These are phyloP conservation scores for Prunus mira DNA, from an alignment of 306 rosid species.

Conservation along the genomic window DNA sequence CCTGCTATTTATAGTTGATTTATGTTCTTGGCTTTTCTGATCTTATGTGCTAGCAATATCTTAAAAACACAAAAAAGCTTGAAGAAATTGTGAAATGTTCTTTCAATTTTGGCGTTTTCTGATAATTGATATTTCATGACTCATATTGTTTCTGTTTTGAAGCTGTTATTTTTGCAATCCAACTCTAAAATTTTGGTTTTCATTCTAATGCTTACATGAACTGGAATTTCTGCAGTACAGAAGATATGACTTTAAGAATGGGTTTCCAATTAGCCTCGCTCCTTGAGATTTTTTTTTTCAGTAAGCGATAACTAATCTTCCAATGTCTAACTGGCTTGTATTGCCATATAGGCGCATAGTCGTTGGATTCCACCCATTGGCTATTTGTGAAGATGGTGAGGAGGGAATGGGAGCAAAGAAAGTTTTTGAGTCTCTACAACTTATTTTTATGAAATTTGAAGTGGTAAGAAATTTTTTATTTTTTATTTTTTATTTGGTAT, in stretches of 20 bases:
- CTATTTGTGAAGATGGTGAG: conserved; percentile 32
- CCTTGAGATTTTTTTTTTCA: background rate
- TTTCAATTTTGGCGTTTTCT: too few species aligned
- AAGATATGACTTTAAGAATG: too few species aligned
- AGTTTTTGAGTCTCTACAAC: conserved; percentile 27
- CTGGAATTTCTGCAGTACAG: background rate
- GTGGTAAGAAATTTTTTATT: conserved; percentile 28
- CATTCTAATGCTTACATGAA: background rate
- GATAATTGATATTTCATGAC: background rate
- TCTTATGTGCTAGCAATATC: background rate
- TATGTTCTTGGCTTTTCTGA: background rate
- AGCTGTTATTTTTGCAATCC: too few species aligned
- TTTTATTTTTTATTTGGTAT: too few species aligned
- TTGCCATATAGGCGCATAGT: conserved; percentile 39
- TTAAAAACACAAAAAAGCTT: background rate
- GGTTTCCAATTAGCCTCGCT: background rate
- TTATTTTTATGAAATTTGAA: conserved; percentile 33
- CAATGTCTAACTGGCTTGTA: conserved; percentile 12
- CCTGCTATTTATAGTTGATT: background rate
- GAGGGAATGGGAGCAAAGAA: conserved; percentile 25
- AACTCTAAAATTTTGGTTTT: background rate
- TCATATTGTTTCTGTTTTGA: background rate
- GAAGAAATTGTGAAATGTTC: background rate
- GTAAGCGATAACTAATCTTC: background rate
- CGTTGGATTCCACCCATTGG: conserved; percentile 48